Percentiles rank a stretch among this genome's conserved stretches.
These are phyloP conservation scores for Rauvolfia tetraphylla DNA, from an alignment of 257 asterid genomes.

Conservation along the genomic window DNA sequence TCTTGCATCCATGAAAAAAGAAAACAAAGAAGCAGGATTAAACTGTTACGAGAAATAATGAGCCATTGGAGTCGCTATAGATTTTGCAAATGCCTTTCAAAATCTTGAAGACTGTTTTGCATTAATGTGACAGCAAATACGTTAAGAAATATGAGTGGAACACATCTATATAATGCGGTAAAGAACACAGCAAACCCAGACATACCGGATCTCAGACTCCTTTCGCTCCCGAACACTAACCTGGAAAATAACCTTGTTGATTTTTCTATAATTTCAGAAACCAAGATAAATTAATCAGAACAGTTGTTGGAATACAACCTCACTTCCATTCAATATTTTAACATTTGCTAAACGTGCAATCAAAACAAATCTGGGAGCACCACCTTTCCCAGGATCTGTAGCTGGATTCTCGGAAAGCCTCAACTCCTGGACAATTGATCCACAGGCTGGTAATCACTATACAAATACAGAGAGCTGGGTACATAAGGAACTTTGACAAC, in stretches of 20 bases:
- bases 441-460: neutral
- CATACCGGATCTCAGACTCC: conserved; percentile 94
- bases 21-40: neutral
- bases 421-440: conserved; percentile 48
- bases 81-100: neutral
- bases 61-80: neutral
- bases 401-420: conserved; percentile 90
- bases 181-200: conserved; percentile 9
- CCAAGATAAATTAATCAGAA: conserved; percentile 2
- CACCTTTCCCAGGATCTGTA: conserved; percentile 70
- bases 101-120: neutral
- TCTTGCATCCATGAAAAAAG: neutral
- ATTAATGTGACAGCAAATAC: neutral
- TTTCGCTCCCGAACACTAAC: conserved; percentile 81
- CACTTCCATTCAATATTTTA: conserved; percentile 73
- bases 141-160: neutral
- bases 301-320: conserved; percentile 44
- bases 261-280: conserved; percentile 20
- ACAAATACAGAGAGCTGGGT: neutral
- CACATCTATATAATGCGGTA: neutral
- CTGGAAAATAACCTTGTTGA: conserved; percentile 38
- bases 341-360: conserved; percentile 77
- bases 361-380: conserved; percentile 78
- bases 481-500: neutral
- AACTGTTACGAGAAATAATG: neutral